phyloP scores from a whole-genome alignment of 139 green algal genomes.

The Micractinium conductrix region DNA sequence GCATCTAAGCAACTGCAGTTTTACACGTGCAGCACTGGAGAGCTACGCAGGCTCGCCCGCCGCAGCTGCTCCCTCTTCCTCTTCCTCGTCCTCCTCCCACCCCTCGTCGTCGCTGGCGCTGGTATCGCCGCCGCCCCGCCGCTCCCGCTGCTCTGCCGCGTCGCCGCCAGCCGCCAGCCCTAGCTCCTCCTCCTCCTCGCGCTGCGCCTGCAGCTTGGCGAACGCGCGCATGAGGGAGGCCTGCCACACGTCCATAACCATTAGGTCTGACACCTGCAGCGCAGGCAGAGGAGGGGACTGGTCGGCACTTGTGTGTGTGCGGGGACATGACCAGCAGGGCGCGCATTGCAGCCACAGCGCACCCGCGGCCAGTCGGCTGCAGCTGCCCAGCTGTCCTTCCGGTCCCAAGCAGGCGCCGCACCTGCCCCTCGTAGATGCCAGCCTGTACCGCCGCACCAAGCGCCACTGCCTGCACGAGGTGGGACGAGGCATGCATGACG shows the following conservation, averaged over 20 bases:
- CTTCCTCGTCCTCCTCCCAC: neutral
- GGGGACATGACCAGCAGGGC: no score
- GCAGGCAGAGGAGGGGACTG: neutral
- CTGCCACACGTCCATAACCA: constrained; percentile 83
- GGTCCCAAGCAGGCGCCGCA: no score
- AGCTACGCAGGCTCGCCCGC: neutral
- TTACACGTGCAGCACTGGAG: no score
- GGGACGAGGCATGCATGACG: no score
- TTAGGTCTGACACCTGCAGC: constrained; percentile 71
- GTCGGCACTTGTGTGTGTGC: no score
- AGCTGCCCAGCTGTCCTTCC: no score
- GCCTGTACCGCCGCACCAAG: constrained; percentile 88
- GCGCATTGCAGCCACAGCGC: no score
- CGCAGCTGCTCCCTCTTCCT: neutral
- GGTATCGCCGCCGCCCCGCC: neutral
- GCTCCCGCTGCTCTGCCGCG: neutral
- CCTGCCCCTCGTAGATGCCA: constrained; percentile 76
- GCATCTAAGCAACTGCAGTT: no score
- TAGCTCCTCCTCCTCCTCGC: constrained; percentile 7
- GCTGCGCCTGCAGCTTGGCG: constrained; percentile 59
- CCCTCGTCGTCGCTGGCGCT: neutral
- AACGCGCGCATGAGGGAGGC: constrained; percentile 84
- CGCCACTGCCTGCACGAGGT: constrained; percentile 71
- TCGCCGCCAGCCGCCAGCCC: no score
- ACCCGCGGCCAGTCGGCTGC: no score